Conservation (phyloP, 2,329 filamentous ascomycete genomes). For the Fusarium foetens region DNA sequence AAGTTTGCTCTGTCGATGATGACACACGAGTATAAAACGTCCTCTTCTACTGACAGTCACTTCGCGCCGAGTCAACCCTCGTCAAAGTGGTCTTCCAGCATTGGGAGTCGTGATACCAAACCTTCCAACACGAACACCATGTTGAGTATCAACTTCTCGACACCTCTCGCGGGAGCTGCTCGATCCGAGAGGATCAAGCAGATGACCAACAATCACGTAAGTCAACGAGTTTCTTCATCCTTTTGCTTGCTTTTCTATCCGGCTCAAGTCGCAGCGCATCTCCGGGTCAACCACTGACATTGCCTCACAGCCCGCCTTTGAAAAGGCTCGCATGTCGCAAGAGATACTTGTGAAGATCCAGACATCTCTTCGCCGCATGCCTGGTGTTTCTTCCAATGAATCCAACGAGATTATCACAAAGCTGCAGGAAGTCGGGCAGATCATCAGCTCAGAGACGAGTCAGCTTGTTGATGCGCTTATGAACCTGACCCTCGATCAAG, state of each 20-base stretch:
- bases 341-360: constrained; percentile 52
- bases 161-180: constrained; percentile 51
- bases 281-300: background rate
- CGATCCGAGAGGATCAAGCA: constrained; percentile 52
- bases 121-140: constrained; percentile 40
- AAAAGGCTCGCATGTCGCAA: constrained; percentile 49
- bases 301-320: constrained; percentile 48
- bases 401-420: constrained; percentile 49
- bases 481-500: constrained; percentile 51
- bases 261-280: background rate
- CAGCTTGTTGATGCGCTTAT: constrained; percentile 53
- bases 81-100: constrained; percentile 36
- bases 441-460: constrained; percentile 53
- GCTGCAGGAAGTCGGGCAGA: constrained; percentile 52
- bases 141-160: constrained; percentile 54
- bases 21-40: constrained; percentile 13
- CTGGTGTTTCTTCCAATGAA: constrained; percentile 50
- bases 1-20: constrained; percentile 17
- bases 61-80: constrained; percentile 11
- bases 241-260: background rate
- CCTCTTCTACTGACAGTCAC: constrained; percentile 14
- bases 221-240: constrained; percentile 19
- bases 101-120: constrained; percentile 24
- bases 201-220: constrained; percentile 53
- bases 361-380: constrained; percentile 53